These are phyloP conservation scores for Podospora conica DNA, from an alignment of 495 filamentous ascomycete genomes.

Conservation along the genomic window DNA sequence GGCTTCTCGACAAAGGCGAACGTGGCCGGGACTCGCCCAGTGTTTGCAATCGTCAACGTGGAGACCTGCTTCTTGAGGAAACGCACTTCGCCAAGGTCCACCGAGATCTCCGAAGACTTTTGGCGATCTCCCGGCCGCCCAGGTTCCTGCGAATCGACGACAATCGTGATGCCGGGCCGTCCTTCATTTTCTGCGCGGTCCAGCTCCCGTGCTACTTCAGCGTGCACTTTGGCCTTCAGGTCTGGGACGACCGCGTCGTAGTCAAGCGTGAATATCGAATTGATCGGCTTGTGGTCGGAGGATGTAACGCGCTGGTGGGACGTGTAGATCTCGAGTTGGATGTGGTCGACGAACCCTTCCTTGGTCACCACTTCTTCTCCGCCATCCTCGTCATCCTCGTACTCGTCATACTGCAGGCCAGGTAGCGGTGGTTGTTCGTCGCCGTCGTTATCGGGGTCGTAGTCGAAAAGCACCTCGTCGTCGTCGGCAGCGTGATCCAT, in stretches of 20 bases:
- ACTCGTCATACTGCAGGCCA: conserved; percentile 55
- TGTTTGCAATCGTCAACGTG: conserved; percentile 82
- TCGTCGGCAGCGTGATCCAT: conserved; percentile 69
- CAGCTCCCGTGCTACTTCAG: conserved; percentile 80
- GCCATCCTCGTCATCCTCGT: conserved; percentile 46
- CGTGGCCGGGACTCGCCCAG: conserved; percentile 67
- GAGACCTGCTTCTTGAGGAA: conserved; percentile 60
- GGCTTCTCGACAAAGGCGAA: conserved; percentile 70
- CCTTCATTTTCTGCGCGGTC: conserved; percentile 92
- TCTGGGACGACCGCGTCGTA: conserved; percentile 82
- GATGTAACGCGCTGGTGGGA: conserved; percentile 84
- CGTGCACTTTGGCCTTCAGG: conserved; percentile 72
- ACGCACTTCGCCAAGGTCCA: conserved; percentile 70
- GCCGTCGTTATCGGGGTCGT: conserved; percentile 74
- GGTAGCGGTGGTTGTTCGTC: conserved; percentile 32
- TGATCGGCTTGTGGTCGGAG: conserved; percentile 92
- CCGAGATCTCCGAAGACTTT: conserved; percentile 42
- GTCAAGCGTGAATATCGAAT: conserved; percentile 68
- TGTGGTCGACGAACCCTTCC: conserved; percentile 54
- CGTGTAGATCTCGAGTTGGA: conserved; percentile 67
- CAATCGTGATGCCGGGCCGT: conserved; percentile 74
- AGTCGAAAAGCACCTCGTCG: conserved; percentile 83
- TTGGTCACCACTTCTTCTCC: conserved; percentile 43
- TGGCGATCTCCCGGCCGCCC: conserved; percentile 16
- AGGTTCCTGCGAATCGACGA: conserved; percentile 56